phyloP scores from a whole-genome alignment of 345 rosid species.

The Eucalyptus dawsonii region DNA sequence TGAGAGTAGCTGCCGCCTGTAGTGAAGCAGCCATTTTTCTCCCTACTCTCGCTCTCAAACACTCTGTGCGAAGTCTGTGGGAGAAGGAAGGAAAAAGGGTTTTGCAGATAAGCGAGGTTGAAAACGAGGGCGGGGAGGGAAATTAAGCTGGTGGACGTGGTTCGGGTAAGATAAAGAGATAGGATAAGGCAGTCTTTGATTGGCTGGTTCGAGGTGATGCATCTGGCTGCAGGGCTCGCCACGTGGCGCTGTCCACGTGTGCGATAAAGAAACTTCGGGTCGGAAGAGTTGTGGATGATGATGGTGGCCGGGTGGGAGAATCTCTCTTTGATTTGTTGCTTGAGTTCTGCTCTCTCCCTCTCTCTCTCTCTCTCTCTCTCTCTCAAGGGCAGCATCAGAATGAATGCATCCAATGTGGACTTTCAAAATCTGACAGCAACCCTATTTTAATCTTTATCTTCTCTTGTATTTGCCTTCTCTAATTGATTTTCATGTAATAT shows the following conservation, averaged over 20 bases:
- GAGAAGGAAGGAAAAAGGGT: not conserved
- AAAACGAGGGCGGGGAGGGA: not conserved
- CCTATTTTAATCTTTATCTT: no score
- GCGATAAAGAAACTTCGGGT: constrained; percentile 20
- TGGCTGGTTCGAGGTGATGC: constrained; percentile 31
- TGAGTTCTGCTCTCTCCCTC: not conserved
- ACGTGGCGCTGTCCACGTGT: constrained; percentile 23
- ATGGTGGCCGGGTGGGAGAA: not conserved
- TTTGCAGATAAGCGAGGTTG: not conserved
- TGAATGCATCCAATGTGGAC: no score
- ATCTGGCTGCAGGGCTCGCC: constrained; percentile 17
- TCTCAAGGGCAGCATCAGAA: no score
- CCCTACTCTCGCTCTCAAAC: not conserved
- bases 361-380: no score
- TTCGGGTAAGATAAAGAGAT: constrained; percentile 46
- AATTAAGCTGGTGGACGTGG: constrained; percentile 15
- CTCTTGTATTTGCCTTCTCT: no score
- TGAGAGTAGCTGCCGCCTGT: constrained; percentile 79
- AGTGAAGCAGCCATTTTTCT: constrained; percentile 67
- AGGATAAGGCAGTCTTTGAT: constrained; percentile 59
- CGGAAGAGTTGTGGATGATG: not conserved
- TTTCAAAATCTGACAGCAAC: no score
- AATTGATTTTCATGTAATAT: no score
- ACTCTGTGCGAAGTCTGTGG: not conserved
- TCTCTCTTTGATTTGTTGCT: not conserved